phyloP scores from a whole-genome alignment of 306 rosid species.

The Prosopis cineraria region DNA sequence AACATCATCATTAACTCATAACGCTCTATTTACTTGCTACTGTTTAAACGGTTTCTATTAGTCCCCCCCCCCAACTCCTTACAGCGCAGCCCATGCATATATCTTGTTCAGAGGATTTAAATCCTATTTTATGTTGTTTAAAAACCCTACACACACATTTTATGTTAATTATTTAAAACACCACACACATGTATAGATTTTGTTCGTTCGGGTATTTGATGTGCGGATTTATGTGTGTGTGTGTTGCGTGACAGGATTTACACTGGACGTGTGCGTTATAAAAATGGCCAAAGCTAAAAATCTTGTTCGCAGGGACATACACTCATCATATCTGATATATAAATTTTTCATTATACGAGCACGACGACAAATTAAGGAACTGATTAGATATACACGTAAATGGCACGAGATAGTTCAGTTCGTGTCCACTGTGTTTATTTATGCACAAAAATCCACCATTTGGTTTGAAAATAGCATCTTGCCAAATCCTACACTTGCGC shows the following conservation, averaged over 20 bases:
- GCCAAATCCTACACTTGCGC: neutral
- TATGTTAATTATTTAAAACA: too few relatives aligned
- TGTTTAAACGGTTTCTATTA: neutral
- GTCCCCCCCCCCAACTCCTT: too few relatives aligned
- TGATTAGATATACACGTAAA: conserved; percentile 8
- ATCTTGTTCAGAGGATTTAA: too few relatives aligned
- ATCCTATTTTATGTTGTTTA: too few relatives aligned
- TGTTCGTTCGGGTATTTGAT: neutral
- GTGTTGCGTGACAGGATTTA: too few relatives aligned
- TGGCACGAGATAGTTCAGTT: neutral
- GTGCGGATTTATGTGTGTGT: neutral
- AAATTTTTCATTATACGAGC: neutral
- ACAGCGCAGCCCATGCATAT: neutral
- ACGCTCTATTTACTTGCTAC: neutral
- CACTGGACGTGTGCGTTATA: neutral
- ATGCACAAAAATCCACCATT: neutral
- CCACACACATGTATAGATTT: too few relatives aligned
- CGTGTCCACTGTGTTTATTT: neutral
- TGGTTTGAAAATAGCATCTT: neutral
- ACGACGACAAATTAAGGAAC: neutral
- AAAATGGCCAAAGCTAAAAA: neutral
- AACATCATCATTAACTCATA: neutral
- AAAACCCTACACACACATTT: neutral
- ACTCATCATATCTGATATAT: neutral
- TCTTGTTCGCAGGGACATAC: neutral